These are phyloP conservation scores for Biscutella laevigata DNA, from an alignment of 441 rosid genomes.

Conservation along the genomic window DNA sequence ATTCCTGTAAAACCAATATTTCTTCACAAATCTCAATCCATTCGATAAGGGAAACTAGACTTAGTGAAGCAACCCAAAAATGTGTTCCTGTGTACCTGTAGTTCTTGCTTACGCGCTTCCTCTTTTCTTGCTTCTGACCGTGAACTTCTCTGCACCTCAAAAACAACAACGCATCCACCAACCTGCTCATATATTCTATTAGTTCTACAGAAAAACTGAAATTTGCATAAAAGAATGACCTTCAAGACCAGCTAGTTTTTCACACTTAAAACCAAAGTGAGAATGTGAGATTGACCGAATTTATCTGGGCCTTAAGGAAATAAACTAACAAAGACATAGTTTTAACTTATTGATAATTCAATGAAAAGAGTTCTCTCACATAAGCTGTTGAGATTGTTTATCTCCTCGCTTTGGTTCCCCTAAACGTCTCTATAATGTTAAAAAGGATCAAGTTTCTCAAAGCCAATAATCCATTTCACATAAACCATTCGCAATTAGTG, in stretches of 20 bases:
- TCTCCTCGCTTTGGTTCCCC: not conserved
- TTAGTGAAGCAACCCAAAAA: not conserved
- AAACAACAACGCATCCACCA: constrained; percentile 64
- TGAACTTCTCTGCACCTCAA: constrained; percentile 89
- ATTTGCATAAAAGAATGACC: not conserved
- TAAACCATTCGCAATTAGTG: not conserved
- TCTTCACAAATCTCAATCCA: constrained; percentile 5
- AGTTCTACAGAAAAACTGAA: not conserved
- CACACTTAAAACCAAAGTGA: not conserved
- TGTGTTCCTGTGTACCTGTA: constrained; percentile 48
- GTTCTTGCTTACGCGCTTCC: constrained; percentile 59
- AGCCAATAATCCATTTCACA: not conserved
- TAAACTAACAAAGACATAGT: not conserved
- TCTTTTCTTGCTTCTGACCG: constrained; percentile 88
- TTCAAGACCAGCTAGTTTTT: not conserved
- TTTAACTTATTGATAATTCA: not conserved
- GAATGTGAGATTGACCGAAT: not conserved
- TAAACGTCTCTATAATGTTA: not conserved
- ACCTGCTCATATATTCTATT: constrained; percentile 37
- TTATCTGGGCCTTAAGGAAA: not conserved
- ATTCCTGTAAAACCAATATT: constrained; percentile 36
- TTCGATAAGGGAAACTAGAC: not conserved
- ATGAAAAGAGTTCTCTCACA: not conserved
- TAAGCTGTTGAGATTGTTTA: not conserved
- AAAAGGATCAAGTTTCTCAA: not conserved